Evolutionary conservation across 352 stramenopile genomes (phyloP).

Genomic region (Globisporangium ultimum): DNA sequence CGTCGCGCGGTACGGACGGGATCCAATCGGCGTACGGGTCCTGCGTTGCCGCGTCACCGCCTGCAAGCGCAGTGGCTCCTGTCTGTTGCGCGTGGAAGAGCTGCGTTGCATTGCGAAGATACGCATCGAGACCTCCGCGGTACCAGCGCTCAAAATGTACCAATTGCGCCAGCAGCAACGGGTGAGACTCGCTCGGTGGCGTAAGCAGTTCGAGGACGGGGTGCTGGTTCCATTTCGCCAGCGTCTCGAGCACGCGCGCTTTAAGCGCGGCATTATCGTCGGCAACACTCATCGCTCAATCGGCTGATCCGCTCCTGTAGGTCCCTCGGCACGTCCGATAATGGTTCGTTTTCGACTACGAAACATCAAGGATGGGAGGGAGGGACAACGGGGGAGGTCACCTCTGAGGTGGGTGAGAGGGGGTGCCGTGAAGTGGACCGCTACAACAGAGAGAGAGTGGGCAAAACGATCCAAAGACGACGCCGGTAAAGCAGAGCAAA

Average conservation of each 20-base stretch:
- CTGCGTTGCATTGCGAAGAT: conserved; percentile 44
- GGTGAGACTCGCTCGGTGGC: not conserved
- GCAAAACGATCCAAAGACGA: no score
- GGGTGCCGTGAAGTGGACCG: no score
- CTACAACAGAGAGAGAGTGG: no score
- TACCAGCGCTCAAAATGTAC: conserved; percentile 68
- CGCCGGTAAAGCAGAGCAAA: no score
- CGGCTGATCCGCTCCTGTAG: not conserved
- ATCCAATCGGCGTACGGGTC: conserved; percentile 38
- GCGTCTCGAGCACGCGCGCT: conserved; percentile 20
- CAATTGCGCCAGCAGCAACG: conserved; percentile 36
- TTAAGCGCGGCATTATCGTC: conserved; percentile 1
- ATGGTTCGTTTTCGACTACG: no score
- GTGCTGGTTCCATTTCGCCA: conserved; percentile 37
- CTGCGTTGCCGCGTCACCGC: not conserved
- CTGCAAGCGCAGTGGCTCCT: not conserved
- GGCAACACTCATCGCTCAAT: not conserved
- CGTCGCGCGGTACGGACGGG: conserved; percentile 33
- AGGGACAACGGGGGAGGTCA: no score
- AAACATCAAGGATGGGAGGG: no score
- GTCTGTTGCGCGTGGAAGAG: conserved; percentile 30
- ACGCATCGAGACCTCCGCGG: conserved; percentile 52
- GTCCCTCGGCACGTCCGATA: not conserved
- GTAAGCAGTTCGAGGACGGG: conserved; percentile 35
- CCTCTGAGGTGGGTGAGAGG: no score